A percentile compares a stretch with the other conserved stretches of the same genome.
Conservation (phyloP, 164 flowering plant genomes). For the grape (Vitis vinifera) region ASM3070453v1 NC_081808.1:726001-726500, state of each 20-base stretch:
- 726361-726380: background rate
- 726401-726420: background rate
- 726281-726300: slow-evolving; percentile 89
- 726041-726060: too few species aligned
- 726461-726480: slow-evolving; percentile 61
- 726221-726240: background rate
- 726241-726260: slow-evolving; percentile 46
- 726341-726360: slow-evolving; percentile 70
- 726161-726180: background rate
- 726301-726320: slow-evolving; percentile 97
- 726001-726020: too few species aligned
- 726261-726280: slow-evolving; percentile 96
- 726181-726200: too few species aligned
- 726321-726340: slow-evolving; percentile 97
- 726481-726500: slow-evolving; percentile 94
- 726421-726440: background rate
- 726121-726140: slow-evolving; percentile 78
- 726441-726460: too few species aligned
- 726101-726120: slow-evolving; percentile 86
- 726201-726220: background rate
- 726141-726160: slow-evolving; percentile 79
- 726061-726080: slow-evolving; percentile 66
- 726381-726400: too few species aligned
- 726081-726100: slow-evolving; percentile 98
- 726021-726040: background rate